A percentile compares a stretch with the other conserved stretches of the same genome.
Evolutionary conservation across 176 grass and related monocot genomes (phyloP).

Genomic region (Zoysia japonica): DNA sequence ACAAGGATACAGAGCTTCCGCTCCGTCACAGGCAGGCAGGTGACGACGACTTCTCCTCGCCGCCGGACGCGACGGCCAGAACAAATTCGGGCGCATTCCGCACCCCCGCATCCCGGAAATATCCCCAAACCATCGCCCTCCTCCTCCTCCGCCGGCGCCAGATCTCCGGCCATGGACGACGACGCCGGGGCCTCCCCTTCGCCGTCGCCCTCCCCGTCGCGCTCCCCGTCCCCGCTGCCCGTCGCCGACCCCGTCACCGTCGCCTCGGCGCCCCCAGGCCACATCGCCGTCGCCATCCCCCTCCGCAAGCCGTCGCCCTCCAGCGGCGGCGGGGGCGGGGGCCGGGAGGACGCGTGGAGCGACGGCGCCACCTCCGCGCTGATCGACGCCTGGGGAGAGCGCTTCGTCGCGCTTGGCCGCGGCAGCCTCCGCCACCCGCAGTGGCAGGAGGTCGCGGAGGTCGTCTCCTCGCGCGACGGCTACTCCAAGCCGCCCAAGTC

Average conservation of each 20-base stretch:
- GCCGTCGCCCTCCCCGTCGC: constrained; percentile 33
- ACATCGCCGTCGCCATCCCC: constrained; percentile 70
- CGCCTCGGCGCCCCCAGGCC: constrained; percentile 57
- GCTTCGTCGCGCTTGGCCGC: constrained; percentile 82
- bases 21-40: constrained; percentile 27
- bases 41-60: constrained; percentile 38
- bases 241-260: constrained; percentile 48
- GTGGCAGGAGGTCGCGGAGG: constrained; percentile 97
- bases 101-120: constrained; percentile 37
- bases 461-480: constrained; percentile 70
- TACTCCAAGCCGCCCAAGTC: constrained; percentile 77
- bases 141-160: constrained; percentile 39
- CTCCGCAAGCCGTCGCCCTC: constrained; percentile 52
- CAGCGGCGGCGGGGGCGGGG: constrained; percentile 36
- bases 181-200: constrained; percentile 49
- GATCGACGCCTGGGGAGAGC: constrained; percentile 99
- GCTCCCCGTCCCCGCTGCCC: constrained; percentile 33
- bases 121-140: constrained; percentile 47
- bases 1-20: background rate
- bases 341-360: constrained; percentile 94
- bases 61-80: constrained; percentile 58
- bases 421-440: constrained; percentile 91
- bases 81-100: constrained; percentile 36
- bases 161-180: constrained; percentile 46
- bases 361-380: constrained; percentile 84